Base-by-base conservation (phyloP, 495 filamentous ascomycete species). In the Penicillium diatomitis region DNA sequence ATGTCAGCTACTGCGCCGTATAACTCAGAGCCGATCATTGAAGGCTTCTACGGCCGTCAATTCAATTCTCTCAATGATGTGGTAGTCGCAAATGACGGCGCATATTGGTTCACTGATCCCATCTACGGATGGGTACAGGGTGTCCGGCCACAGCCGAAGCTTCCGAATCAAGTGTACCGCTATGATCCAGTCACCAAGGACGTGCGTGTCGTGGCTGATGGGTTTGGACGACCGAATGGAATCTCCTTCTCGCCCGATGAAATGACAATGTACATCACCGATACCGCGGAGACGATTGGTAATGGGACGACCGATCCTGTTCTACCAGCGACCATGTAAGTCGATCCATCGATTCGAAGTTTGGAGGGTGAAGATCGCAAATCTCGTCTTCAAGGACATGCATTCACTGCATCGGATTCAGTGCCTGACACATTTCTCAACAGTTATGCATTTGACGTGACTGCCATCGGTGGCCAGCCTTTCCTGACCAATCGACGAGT, bases 31-130 rank as follows among this genome's bases (percentile, higher is more conserved):
- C 53, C 61, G 4, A 39, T 75, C 0, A 49, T 76, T 4, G 62
- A 66, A 45, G 62, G 54, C 46, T 77, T 68, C 59, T 66, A 75
- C 50, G 66, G 72, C 35, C 64, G 67, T 20, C 61, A 62, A 2
- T 76, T 75, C 57, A 75, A 72, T 53, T 73, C 66, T 20, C 42
- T 67, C 44, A 74, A 76, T 47, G 75, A 76, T 47, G 66, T 77
- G 5, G 63, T 69, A 12, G 61, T 72, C 8, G 58, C 64, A 43
- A 51, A 47, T 5, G 69, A 75, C 49, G 65, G 65, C 6, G 62
- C 68, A 6, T 66, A 79, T 45, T 82, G 72, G 73, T 82, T 81
- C 59, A 81, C 78, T 1, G 78, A 82, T 53, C 73, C 76, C 4
- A 71, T 61, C 41, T 77, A 74, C 55, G 73, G 66, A 47, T 70